Evolutionary conservation across 768 basidiomycete genomes (phyloP), one percentile per base, ranked within the genome.

Genomic region (Podaxis rugospora): DNA sequence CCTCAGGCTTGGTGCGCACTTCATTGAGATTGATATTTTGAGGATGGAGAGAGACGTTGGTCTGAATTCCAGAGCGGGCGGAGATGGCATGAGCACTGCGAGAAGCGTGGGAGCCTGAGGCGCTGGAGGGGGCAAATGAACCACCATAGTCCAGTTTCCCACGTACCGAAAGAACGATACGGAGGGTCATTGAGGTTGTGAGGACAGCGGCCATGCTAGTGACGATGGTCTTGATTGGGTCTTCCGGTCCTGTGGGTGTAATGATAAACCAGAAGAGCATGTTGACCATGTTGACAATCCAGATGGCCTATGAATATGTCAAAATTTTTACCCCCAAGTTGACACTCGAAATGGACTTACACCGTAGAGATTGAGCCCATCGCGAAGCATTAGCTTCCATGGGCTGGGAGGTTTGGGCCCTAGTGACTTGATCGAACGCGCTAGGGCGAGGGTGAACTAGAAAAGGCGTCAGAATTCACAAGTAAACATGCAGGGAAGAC

Each of bases 381-480:
- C 92, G 62, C 92, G 90, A 63, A 93, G 88, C 90, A 93, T 93
- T 66, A 93, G 80, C 68, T 92, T 91, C 92, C 92, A 93, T 32
- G 80, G 78, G 57, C 77, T 79, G 57, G 92, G 72, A 1, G 75
- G 81, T 66, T 88, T 91, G 32, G 75, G 67, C 58, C 80, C 61
- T 64, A 86, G 82, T 1, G 87, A 88, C 53, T 75, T 70, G 64
- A 86, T 65, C 23, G 87, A 89, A 54, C 87, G 85, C 50, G 69
- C 71, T 52, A 89, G 69, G 2, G 89, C 88, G 27, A 90, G 81
- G 39, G 66, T 77, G 68, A 88, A 81, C 85, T 87, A 65, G 37
- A 50, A 40, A 54, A 25, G 42, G 25, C 49, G 49, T 59, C 21
- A 57, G 28, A 37, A 27, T 32, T 9, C 32, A 37, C 18, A 25